Base-by-base conservation (phyloP, 345 rosid species). In the Triadica sebifera region DNA sequence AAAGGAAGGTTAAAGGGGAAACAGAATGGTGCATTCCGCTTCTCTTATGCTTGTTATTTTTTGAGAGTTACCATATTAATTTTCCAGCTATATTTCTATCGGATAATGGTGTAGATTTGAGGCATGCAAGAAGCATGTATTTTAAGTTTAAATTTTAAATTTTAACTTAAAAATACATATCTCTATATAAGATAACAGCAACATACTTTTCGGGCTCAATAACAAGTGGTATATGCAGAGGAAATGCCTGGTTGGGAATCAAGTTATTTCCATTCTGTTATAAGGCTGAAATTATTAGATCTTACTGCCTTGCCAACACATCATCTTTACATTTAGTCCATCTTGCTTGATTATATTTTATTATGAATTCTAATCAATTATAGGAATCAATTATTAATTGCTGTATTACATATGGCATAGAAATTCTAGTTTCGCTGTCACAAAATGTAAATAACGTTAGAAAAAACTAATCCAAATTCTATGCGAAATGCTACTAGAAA, bases 81-180 rank as follows among this genome's bases (percentile, higher is more conserved):
- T 66, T 66, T 46, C 69, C 53, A 65, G 24, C 70, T 46, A 22
- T 46, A 4, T 47, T 47, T 66, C 37, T 66, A 46, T 24, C 25
- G 37, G n/a, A 2, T 24, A 24, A 8, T 3, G 38, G 22, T 1
- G 47, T 63, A 63, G 46, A 66, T 10, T 66, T 47, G 52, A 25
- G 17, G 25, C 38, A 66, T 7, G 11, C 56, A 46, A 12, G 38
- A 4, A 17, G 57, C 57, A 16, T 52, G 20, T 17, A 52, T 19
- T 56, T 46, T 50, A 47, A 13, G 5, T 24, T 47, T 65, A 65
- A 2, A 11, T 16, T 34, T 62, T 65, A 12, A 46, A 22, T 20
- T 62, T 65, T 22, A 46, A 22, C 52, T 22, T 22, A 8, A n/a
- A n/a, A n/a, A n/a, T n/a, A n/a, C n/a, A 22, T 22, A 65, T 65